A percentile compares a stretch with the other conserved stretches of the same genome.
These are phyloP conservation scores for Neofusicoccum parvum DNA, from an alignment of 2,329 filamentous ascomycete genomes.

Conservation along the genomic window DNA sequence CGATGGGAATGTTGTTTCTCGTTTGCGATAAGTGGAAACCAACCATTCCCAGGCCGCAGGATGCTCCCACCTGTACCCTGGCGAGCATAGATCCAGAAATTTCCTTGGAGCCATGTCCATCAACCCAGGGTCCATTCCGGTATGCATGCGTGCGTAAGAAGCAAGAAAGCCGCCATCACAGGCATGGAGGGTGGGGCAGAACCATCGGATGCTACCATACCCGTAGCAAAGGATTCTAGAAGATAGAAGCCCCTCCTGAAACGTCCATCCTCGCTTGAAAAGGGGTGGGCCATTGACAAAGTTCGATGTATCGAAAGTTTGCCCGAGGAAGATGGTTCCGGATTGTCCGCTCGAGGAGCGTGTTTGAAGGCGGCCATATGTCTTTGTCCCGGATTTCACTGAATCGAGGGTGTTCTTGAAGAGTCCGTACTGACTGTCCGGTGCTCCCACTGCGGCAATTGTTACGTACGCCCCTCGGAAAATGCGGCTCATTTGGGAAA, in stretches of 20 bases:
- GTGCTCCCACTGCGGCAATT: not conserved
- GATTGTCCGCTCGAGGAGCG: too few relatives aligned
- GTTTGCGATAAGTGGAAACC: not conserved
- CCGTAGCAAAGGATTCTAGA: conserved; percentile 12
- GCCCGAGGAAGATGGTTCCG: too few relatives aligned
- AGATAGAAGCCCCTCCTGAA: conserved; percentile 21
- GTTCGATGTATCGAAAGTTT: too few relatives aligned
- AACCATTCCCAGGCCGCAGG: not conserved
- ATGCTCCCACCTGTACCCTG: not conserved
- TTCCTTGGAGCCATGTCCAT: too few relatives aligned
- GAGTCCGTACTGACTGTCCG: not conserved
- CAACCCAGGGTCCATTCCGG: not conserved
- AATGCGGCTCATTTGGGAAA: not conserved
- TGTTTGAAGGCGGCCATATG: too few relatives aligned
- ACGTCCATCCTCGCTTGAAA: conserved; percentile 15
- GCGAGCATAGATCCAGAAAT: too few relatives aligned
- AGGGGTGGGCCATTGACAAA: not conserved
- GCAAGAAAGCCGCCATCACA: not conserved
- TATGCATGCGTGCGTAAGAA: not conserved
- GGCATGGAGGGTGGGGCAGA: not conserved
- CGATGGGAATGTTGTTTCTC: not conserved
- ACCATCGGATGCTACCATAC: conserved; percentile 4
- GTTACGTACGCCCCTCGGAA: not conserved
- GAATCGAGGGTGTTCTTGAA: not conserved
- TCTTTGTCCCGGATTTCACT: too few relatives aligned